Percentiles rank a stretch among this genome's conserved stretches.
These are phyloP conservation scores for Silene latifolia DNA, from an alignment of 148 eudicot species.

Conservation along the genomic window DNA sequence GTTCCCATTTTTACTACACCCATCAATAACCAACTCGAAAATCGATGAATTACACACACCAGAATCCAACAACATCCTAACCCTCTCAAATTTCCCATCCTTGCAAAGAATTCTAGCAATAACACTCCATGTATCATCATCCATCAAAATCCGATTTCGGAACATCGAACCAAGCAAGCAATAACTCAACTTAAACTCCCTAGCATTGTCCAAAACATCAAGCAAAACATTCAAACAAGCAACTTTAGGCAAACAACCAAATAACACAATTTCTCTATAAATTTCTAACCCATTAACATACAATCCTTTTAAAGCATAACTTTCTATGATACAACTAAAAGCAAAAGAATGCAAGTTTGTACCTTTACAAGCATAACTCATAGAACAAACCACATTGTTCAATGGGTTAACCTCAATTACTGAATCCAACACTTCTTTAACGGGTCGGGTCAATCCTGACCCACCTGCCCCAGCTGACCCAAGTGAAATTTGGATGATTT, in stretches of 20 bases:
- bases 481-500: slow-evolving; percentile 29
- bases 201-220: slow-evolving; percentile 33
- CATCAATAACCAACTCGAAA: slow-evolving; percentile 54
- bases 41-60: slow-evolving; percentile 42
- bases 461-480: slow-evolving; percentile 31
- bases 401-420: slow-evolving; percentile 47
- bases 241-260: slow-evolving; percentile 41
- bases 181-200: slow-evolving; percentile 51
- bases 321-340: slow-evolving; percentile 53
- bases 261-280: slow-evolving; percentile 27
- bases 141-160: slow-evolving; percentile 43
- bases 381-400: slow-evolving; percentile 36
- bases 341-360: slow-evolving; percentile 35
- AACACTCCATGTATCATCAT: slow-evolving; percentile 52
- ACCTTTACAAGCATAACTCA: slow-evolving; percentile 43
- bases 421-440: slow-evolving; percentile 54
- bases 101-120: slow-evolving; percentile 53
- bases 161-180: slow-evolving; percentile 63
- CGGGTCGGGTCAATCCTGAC: slow-evolving; percentile 33
- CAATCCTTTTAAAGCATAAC: slow-evolving; percentile 53
- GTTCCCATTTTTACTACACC: slow-evolving; percentile 50
- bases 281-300: slow-evolving; percentile 52
- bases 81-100: slow-evolving; percentile 52
- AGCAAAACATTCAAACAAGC: slow-evolving; percentile 56
- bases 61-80: slow-evolving; percentile 47